A percentile compares a stretch with the other conserved stretches of the same genome.
These are phyloP conservation scores for Ascochyta clinopodiicola DNA, from an alignment of 2,329 filamentous ascomycete species.

Conservation along the genomic window DNA sequence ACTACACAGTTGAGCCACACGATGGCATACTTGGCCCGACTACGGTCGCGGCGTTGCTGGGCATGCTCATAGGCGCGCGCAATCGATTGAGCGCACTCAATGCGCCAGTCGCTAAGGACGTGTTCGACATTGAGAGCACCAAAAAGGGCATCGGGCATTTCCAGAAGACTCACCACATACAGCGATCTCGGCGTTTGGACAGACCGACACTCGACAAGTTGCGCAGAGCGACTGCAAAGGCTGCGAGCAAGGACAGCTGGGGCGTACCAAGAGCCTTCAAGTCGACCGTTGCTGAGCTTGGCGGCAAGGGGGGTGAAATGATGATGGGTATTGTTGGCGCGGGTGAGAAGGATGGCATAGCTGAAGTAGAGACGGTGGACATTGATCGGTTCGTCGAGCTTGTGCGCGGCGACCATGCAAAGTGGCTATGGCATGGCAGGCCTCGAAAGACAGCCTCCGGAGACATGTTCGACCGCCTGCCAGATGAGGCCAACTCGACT, in stretches of 20 bases:
- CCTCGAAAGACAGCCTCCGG: constrained; percentile 66
- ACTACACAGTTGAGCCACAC: constrained; percentile 89
- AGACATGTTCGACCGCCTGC: constrained; percentile 50
- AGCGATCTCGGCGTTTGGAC: constrained; percentile 79
- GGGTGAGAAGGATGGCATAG: constrained; percentile 85
- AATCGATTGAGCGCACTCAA: constrained; percentile 87
- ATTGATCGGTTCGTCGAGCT: constrained; percentile 82
- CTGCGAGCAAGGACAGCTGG: constrained; percentile 87
- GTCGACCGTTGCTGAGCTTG: constrained; percentile 90
- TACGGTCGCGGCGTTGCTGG: constrained; percentile 85
- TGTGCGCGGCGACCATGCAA: constrained; percentile 79
- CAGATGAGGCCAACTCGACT: constrained; percentile 51
- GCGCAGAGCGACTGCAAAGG: constrained; percentile 85
- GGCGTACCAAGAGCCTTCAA: constrained; percentile 93
- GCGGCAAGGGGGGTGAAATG: constrained; percentile 91
- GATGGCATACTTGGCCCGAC: constrained; percentile 93
- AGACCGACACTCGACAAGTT: constrained; percentile 81
- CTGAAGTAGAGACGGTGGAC: constrained; percentile 90
- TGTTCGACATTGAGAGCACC: constrained; percentile 82
- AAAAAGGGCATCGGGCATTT: constrained; percentile 87
- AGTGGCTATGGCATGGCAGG: constrained; percentile 96
- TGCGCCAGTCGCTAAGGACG: constrained; percentile 85
- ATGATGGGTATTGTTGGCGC: constrained; percentile 90
- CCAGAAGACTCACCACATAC: constrained; percentile 85
- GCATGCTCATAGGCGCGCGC: constrained; percentile 85